Conservation (phyloP, 2,329 filamentous ascomycete genomes). For the Lachnellula hyalina region DNA sequence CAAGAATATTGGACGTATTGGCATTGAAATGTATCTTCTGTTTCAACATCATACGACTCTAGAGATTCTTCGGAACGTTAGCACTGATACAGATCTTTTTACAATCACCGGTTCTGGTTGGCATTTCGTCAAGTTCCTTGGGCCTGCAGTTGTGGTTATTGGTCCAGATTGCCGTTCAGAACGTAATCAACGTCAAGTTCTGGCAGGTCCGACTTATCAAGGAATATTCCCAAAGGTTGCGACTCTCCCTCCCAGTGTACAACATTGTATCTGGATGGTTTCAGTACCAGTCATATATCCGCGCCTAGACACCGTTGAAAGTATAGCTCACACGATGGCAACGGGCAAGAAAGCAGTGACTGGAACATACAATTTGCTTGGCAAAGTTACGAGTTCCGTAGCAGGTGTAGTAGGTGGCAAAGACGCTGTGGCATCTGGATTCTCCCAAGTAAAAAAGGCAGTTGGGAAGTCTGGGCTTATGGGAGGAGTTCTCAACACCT, state of each 20-base stretch:
- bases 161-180: constrained; percentile 91
- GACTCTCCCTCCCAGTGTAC: constrained; percentile 81
- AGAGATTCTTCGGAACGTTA: constrained; percentile 85
- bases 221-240: constrained; percentile 95
- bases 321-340: constrained; percentile 82
- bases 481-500: constrained; percentile 92
- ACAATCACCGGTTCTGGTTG: constrained; percentile 95
- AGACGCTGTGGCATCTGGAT: constrained; percentile 85
- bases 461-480: constrained; percentile 94
- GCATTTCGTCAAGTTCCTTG: constrained; percentile 97
- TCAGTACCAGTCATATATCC: constrained; percentile 90
- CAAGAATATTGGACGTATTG: constrained; percentile 94
- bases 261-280: constrained; percentile 96
- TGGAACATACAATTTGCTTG: constrained; percentile 90
- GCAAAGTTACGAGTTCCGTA: constrained; percentile 90
- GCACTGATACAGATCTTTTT: constrained; percentile 85
- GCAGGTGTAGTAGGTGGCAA: constrained; percentile 95
- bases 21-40: constrained; percentile 94
- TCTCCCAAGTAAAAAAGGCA: constrained; percentile 91
- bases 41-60: constrained; percentile 98
- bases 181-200: constrained; percentile 81
- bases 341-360: constrained; percentile 97
- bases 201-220: constrained; percentile 95
- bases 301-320: constrained; percentile 84
- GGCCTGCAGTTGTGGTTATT: constrained; percentile 82